Evolutionary conservation across 2,329 filamentous ascomycete species (phyloP), one percentile per base, ranked within the genome.

Genomic region (Fusarium sp.): DNA sequence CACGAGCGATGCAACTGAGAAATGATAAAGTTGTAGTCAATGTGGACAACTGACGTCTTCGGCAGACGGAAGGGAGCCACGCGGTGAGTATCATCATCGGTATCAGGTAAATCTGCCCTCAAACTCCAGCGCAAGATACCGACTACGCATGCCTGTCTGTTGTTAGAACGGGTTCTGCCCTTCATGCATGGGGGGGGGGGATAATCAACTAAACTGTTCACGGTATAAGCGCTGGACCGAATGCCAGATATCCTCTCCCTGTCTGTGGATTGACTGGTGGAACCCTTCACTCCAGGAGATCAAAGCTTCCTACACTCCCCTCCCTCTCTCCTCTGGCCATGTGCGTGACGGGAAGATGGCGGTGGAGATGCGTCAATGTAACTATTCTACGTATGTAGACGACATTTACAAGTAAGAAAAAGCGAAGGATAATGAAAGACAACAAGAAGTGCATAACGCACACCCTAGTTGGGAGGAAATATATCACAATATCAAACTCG

Each of bases 301-400:
- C 31, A 33, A 33, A 31, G 29, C 29, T 31, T 37, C 43, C 40
- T 14, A 60, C 57, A 47, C 50, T 36, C 48, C 59, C 58, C 60
- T 57, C 58, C 39, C 25, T 37, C 23, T 33, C 35, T 20, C 31
- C 33, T 40, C 20, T 29, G 21, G 50, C 58, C 37, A 50, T 63
- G 58, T 63, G 58, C 50, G 11, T 58, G 58, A 63, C 43, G 33
- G 43, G 43, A 63, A 45, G 43, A 57, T 40, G 58, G 57, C 57
- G 58, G 60, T 63, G 58, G 60, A 63, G 39, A 50, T 58, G 36
- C 36, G 27, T 21, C 39, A 21, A 45, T 43, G 39, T 37, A 51
- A 48, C 50, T 53, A 41, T 53, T 31, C 42, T 53, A 42, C 53
- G 18, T 42, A 40, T 50, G 47, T 42, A 35, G 21, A 56, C 15